These are phyloP conservation scores for Penicillium sp. DNA, from an alignment of 2,329 filamentous ascomycete genomes.

Conservation along the genomic window DNA sequence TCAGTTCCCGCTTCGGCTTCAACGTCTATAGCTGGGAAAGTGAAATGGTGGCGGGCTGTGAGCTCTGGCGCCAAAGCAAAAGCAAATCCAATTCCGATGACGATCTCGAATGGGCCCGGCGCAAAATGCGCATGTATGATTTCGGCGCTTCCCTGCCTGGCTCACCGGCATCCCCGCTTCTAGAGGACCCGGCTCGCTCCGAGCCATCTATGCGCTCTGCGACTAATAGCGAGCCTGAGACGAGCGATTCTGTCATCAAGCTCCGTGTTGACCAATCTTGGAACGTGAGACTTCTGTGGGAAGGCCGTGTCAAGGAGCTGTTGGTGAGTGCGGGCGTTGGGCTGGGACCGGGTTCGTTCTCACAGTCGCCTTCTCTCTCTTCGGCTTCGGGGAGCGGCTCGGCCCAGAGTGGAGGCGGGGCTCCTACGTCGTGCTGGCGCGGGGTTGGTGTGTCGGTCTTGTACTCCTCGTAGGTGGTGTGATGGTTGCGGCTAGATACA, in stretches of 20 bases:
- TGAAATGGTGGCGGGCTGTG: slow-evolving; percentile 85
- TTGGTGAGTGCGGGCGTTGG: slow-evolving; percentile 88
- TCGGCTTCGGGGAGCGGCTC: slow-evolving; percentile 26
- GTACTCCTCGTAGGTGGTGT: slow-evolving; percentile 39
- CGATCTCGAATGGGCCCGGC: slow-evolving; percentile 46
- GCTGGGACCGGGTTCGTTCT: slow-evolving; percentile 61
- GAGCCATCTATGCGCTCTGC: slow-evolving; percentile 7
- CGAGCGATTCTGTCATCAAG: slow-evolving; percentile 85
- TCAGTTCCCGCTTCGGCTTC: slow-evolving; percentile 92
- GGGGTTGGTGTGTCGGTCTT: slow-evolving; percentile 45
- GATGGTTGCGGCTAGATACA: neutral
- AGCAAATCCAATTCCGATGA: slow-evolving; percentile 30
- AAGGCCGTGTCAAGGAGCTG: slow-evolving; percentile 87
- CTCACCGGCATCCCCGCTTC: slow-evolving; percentile 18
- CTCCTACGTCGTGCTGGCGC: slow-evolving; percentile 40
- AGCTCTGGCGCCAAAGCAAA: slow-evolving; percentile 74
- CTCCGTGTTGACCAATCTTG: slow-evolving; percentile 85
- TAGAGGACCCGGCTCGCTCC: slow-evolving; percentile 17
- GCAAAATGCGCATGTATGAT: slow-evolving; percentile 35
- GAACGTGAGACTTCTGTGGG: slow-evolving; percentile 85
- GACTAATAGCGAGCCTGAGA: slow-evolving; percentile 53
- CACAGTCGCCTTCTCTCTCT: slow-evolving; percentile 27
- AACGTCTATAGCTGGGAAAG: slow-evolving; percentile 99
- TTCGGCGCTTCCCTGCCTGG: slow-evolving; percentile 22
- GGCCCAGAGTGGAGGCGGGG: slow-evolving; percentile 28